These are phyloP conservation scores for Sarocladium oryzae DNA, from an alignment of 2,329 filamentous ascomycete species.

Conservation along the genomic window DNA sequence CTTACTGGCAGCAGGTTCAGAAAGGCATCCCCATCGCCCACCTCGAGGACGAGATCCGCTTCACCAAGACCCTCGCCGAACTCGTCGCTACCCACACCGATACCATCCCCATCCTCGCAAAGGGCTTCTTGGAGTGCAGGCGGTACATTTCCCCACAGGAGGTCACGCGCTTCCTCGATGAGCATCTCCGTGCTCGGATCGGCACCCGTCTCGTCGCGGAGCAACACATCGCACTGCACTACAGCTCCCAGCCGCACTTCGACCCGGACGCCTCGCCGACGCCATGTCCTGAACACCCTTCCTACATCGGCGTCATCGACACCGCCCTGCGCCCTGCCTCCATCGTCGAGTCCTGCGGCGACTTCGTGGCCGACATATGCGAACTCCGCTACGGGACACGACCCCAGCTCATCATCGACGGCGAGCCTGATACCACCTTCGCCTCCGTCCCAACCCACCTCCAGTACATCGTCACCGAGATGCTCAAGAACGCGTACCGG, in stretches of 20 bases:
- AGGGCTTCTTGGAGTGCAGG: slow-evolving; percentile 87
- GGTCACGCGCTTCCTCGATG: slow-evolving; percentile 88
- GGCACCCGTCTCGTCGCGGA: slow-evolving; percentile 91
- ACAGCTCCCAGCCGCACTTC: slow-evolving; percentile 62
- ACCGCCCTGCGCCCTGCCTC: slow-evolving; percentile 76
- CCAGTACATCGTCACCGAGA: slow-evolving; percentile 94
- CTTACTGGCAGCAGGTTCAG: slow-evolving; percentile 56
- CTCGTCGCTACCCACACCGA: slow-evolving; percentile 93
- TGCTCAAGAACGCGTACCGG: slow-evolving; percentile 94
- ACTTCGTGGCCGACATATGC: slow-evolving; percentile 91
- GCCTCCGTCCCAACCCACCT: slow-evolving; percentile 93
- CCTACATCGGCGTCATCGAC: slow-evolving; percentile 93
- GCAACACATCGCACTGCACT: slow-evolving; percentile 90
- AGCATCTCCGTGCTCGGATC: slow-evolving; percentile 88
- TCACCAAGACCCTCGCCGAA: slow-evolving; percentile 88
- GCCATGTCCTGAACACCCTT: slow-evolving; percentile 45
- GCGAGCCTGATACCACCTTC: slow-evolving; percentile 80
- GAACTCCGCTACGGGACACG: slow-evolving; percentile 91
- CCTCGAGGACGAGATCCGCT: slow-evolving; percentile 80
- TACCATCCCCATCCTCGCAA: slow-evolving; percentile 86
- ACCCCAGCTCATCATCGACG: slow-evolving; percentile 73
- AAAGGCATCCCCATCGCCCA: slow-evolving; percentile 39
- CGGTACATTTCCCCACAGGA: slow-evolving; percentile 79
- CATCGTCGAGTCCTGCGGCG: slow-evolving; percentile 77
- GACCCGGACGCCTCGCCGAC: slow-evolving; percentile 46